Evolutionary conservation across 1,284 basidiomycete genomes (phyloP), one percentile per base, ranked within the genome.

Genomic region (Ustilago tritici): DNA sequence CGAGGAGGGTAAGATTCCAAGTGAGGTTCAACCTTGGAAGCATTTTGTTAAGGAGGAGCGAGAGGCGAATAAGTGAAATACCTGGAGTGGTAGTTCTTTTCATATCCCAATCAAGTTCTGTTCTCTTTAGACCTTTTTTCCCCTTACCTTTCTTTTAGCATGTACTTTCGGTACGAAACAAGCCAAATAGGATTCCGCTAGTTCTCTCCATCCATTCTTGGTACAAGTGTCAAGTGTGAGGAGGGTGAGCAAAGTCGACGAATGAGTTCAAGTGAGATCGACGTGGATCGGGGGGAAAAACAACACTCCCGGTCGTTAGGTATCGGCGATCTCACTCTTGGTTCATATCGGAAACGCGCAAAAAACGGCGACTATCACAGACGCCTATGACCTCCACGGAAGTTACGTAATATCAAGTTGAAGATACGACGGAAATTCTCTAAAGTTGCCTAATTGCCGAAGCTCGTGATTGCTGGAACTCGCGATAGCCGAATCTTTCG

Each of bases 1-100:
- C 86, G 89, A 89, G 56, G 96, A 98, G 88, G 96, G 95, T 49
- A 91, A 89, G 67, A 93, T 97, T 82, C 96, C 96, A n/a, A 89
- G 92, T 11, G 96, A 98, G 87, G 95, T 99, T 15, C 68, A 81
- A 54, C 70, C 82, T 34, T 84, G 83, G 83, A 81, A 77, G 66
- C 71, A 79, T 52, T 84, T 78, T 59, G 82, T 84, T n/a, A 76
- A 75, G 40, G 66, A 78, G 50, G 72, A 78, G 56, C 57, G 56
- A 14, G 55, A 62, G 38, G 49, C 49, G 28, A 23, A 50, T 14
- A 50, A 50, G 49, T 50, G 31, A 50, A 8, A 15, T 31, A 2
- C n/a, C 38, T 11, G 38, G 11, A 4, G 11, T 40, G 11, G 10
- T 40, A 11, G 11, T 23, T 19, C 23, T 19, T 49, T 49, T 14